Evolutionary conservation across 768 basidiomycete genomes (phyloP).

Genomic region (Dacryopinax spathularia): DNA sequence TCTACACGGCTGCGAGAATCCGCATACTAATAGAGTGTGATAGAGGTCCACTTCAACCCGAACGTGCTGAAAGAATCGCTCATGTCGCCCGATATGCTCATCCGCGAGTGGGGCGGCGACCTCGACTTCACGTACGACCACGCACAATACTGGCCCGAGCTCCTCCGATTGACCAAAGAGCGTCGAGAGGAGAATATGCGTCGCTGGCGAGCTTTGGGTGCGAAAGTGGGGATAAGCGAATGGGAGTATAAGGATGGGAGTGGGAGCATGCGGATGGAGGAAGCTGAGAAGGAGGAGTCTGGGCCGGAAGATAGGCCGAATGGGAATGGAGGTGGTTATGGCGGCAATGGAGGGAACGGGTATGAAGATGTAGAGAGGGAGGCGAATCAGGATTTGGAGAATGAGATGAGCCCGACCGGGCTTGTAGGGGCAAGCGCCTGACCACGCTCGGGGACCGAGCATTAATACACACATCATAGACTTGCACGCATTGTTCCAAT

Average conservation of each 20-base stretch:
- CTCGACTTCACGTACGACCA: conserved; percentile 60
- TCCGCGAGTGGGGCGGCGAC: conserved; percentile 52
- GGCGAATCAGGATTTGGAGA: background rate
- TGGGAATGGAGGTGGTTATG: no score
- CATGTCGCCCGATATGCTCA: conserved; percentile 56
- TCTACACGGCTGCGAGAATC: background rate
- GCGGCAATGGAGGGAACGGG: background rate
- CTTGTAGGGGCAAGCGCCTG: background rate
- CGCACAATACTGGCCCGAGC: conserved; percentile 55
- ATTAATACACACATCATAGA: background rate
- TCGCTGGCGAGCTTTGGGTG: conserved; percentile 58
- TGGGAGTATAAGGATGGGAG: conserved; percentile 51
- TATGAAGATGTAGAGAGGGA: background rate
- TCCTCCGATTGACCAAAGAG: conserved; percentile 41
- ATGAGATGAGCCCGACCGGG: background rate
- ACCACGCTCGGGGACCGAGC: background rate
- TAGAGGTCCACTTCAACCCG: conserved; percentile 29
- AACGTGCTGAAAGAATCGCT: conserved; percentile 47
- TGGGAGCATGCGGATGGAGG: background rate
- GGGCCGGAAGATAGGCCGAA: background rate
- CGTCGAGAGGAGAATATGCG: conserved; percentile 37
- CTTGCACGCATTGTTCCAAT: background rate
- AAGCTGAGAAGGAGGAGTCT: background rate
- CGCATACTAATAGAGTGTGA: no score
- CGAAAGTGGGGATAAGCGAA: conserved; percentile 55